Evolutionary conservation across 2,329 filamentous ascomycete genomes (phyloP), one percentile per base, ranked within the genome.

Genomic region (Fusarium continuum): DNA sequence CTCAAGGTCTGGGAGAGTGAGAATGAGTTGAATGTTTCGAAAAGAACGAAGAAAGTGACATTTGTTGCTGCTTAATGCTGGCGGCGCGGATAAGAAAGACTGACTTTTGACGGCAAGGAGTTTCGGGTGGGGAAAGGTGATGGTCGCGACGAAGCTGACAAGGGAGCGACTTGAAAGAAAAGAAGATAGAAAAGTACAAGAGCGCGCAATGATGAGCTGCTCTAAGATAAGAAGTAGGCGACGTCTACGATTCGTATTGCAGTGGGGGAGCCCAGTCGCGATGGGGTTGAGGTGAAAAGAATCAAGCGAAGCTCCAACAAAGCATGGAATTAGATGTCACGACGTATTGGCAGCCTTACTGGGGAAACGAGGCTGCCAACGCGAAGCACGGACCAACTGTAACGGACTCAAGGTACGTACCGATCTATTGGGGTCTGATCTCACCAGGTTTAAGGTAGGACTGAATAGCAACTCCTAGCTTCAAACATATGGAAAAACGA

Each of bases 51-150:
- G 25, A 17, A 44, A 48, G 45, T 34, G 50, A 48, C 36, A 49
- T 60, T 49, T 48, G 38, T 55, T 67, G 59, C 38, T 67, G 46
- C 35, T n/a, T 48, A 55, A 52, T 44, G 69, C 44, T 50, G 49
- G 56, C 52, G 54, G 61, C 52, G 68, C 51, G 61, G 58, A 64
- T 44, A 65, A 52, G 56, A 52, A 70, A 66, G 64, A 69, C 67
- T 63, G 55, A 70, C 66, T 68, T 67, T 68, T 60, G 53, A 63
- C 53, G 52, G 68, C 69, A 71, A 70, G 69, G 58, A 65, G 59
- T 59, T 46, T 52, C 44, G 57, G 61, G 60, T 59, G 49, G 66
- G 56, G 56, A 59, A 57, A 55, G 34, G 54, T 28, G 28, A 43
- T 48, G 17, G 57, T 60, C 64, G 61, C 50, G 60, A 55, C 52